phyloP scores from a whole-genome alignment of 208 protist genomes.

The Leishmania guyanensis region DNA sequence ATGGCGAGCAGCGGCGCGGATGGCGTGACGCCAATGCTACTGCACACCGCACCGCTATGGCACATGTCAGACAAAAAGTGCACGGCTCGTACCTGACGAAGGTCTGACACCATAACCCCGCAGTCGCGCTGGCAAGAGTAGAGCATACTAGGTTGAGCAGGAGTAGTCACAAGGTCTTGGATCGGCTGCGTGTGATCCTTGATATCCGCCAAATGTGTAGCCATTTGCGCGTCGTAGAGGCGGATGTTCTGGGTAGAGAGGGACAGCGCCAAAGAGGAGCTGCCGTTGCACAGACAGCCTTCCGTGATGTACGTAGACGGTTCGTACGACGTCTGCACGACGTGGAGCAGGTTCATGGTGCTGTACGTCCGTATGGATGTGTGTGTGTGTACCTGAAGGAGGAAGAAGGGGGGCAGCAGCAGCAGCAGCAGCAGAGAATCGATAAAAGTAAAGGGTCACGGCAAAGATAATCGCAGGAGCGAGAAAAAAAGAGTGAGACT shows the following conservation, averaged over 20 bases:
- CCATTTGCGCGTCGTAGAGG: slow-evolving; percentile 62
- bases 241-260: slow-evolving; percentile 61
- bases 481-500: neutral
- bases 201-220: slow-evolving; percentile 49
- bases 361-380: neutral
- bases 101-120: slow-evolving; percentile 80
- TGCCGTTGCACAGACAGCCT: slow-evolving; percentile 64
- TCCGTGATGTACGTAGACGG: slow-evolving; percentile 66
- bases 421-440: neutral
- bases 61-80: slow-evolving; percentile 76
- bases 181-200: slow-evolving; percentile 69
- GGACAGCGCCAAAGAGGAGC: slow-evolving; percentile 55
- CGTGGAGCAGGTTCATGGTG: slow-evolving; percentile 49
- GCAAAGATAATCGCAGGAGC: neutral
- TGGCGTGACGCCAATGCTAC: slow-evolving; percentile 57
- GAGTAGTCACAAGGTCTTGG: slow-evolving; percentile 51
- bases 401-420: neutral
- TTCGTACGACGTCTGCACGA: slow-evolving; percentile 61
- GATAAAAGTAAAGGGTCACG: neutral
- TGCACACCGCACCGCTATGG: slow-evolving; percentile 41
- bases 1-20: slow-evolving; percentile 48
- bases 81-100: slow-evolving; percentile 44
- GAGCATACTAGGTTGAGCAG: slow-evolving; percentile 50
- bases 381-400: slow-evolving; percentile 6
- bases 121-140: slow-evolving; percentile 80